Percentiles rank a stretch among this genome's conserved stretches.
phyloP scores from a whole-genome alignment of 176 grass and related monocot species.

The Oryza glumipatula region DNA sequence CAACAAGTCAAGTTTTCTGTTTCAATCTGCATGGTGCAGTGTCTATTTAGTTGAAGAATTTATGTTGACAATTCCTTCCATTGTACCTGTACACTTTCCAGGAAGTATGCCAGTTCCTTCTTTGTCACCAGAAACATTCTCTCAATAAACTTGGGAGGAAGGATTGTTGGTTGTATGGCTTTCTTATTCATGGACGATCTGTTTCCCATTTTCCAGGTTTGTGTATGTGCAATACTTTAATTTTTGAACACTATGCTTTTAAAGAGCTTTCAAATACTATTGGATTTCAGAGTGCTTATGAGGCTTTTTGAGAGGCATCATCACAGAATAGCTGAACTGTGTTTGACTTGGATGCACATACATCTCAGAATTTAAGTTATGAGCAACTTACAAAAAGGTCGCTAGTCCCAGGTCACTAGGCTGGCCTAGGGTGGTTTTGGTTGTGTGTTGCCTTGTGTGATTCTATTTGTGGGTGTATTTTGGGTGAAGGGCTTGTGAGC shows the following conservation, averaged over 20 bases:
- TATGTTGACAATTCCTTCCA: slow-evolving; percentile 41
- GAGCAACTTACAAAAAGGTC: neutral
- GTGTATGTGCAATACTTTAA: neutral
- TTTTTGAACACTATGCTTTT: slow-evolving; percentile 7
- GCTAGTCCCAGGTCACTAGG: too few relatives aligned
- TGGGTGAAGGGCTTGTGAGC: too few relatives aligned
- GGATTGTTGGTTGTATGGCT: slow-evolving; percentile 48
- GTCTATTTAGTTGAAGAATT: slow-evolving; percentile 26
- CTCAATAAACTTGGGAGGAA: slow-evolving; percentile 57
- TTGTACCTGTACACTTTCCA: slow-evolving; percentile 42
- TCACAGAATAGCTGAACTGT: slow-evolving; percentile 13
- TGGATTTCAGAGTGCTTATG: slow-evolving; percentile 19
- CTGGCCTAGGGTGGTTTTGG: too few relatives aligned
- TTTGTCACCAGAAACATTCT: slow-evolving; percentile 48
- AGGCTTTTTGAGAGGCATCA: neutral
- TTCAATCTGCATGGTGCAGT: slow-evolving; percentile 13
- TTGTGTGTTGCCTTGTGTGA: too few relatives aligned
- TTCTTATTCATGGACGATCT: slow-evolving; percentile 73
- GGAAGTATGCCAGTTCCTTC: slow-evolving; percentile 61
- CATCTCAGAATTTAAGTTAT: slow-evolving; percentile 24
- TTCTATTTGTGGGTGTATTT: too few relatives aligned
- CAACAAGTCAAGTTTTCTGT: slow-evolving; percentile 1
- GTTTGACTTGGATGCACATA: slow-evolving; percentile 32
- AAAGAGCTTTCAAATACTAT: neutral
- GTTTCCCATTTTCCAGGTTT: slow-evolving; percentile 64